Conservation (phyloP, 257 asterid genomes). For the Solanum sparsipilum region DNA sequence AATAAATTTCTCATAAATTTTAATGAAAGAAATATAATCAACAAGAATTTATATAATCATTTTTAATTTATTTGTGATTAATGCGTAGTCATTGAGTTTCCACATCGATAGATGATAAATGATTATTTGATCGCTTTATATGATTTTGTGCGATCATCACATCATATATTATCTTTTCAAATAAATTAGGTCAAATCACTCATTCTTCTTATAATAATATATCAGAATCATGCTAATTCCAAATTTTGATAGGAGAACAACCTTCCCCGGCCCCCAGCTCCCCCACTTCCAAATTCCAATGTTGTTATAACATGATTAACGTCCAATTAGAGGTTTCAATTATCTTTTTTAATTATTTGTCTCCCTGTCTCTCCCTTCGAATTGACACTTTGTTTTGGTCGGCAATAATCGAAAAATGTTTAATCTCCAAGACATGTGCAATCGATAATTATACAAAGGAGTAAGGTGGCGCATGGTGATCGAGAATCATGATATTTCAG, state of each 20-base stretch:
- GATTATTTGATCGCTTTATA: background rate
- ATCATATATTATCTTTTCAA: too few relatives aligned
- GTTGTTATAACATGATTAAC: background rate
- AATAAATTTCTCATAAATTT: background rate
- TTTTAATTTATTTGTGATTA: too few relatives aligned
- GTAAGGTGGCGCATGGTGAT: background rate
- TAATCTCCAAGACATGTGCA: constrained; percentile 1
- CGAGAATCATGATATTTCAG: too few relatives aligned
- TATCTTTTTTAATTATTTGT: background rate
- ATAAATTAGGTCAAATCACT: too few relatives aligned
- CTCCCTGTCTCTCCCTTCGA: background rate
- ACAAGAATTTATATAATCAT: too few relatives aligned
- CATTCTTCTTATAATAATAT: too few relatives aligned
- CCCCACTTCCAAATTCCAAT: background rate
- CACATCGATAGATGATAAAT: background rate
- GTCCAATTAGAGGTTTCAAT: background rate
- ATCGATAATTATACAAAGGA: background rate
- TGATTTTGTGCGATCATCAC: background rate
- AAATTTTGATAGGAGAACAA: background rate
- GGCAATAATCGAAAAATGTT: background rate
- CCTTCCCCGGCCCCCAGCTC: background rate
- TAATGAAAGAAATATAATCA: too few relatives aligned
- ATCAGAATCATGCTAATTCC: background rate
- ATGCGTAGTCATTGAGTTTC: background rate
- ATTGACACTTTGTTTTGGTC: background rate